phyloP scores from a whole-genome alignment of 1,139 yeast species.

The Taiozyma onychis region DNA sequence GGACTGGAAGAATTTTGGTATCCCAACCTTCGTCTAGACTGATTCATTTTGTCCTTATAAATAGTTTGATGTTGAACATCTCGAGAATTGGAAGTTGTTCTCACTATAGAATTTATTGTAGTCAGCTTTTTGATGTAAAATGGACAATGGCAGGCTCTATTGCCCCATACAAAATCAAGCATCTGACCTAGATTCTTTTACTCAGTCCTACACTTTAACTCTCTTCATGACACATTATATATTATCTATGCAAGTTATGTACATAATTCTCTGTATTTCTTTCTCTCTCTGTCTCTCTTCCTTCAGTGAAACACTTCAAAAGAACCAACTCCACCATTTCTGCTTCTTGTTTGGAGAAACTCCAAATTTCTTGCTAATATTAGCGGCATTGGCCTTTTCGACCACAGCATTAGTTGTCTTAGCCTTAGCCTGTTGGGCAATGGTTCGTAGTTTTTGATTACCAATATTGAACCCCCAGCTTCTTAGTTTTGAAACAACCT shows the following conservation, averaged over 20 bases:
- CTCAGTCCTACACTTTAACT: not conserved
- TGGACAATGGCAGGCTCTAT: not conserved
- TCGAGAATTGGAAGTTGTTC: not conserved
- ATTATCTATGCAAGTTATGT: not conserved
- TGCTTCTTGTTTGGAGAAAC: slow-evolving; percentile 43
- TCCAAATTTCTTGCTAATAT: slow-evolving; percentile 41
- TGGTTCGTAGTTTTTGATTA: slow-evolving; percentile 23
- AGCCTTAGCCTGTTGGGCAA: slow-evolving; percentile 18
- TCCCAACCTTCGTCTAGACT: slow-evolving; percentile 28
- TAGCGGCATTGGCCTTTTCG: slow-evolving; percentile 21
- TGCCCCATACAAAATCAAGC: no score
- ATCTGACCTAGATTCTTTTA: no score
- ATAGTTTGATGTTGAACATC: not conserved
- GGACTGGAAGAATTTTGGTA: slow-evolving; percentile 45
- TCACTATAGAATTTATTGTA: not conserved
- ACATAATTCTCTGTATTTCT: not conserved
- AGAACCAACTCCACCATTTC: slow-evolving; percentile 61
- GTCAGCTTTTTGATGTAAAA: not conserved
- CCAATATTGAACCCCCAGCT: slow-evolving; percentile 82
- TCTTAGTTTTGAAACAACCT: slow-evolving; percentile 59
- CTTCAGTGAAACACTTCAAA: slow-evolving; percentile 23
- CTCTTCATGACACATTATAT: not conserved
- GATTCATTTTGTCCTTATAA: not conserved
- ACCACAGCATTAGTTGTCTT: slow-evolving; percentile 19
- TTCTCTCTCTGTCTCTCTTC: not conserved